Evolutionary conservation across 495 filamentous ascomycete genomes (phyloP).

Genomic region (Talaromyces borbonicus): DNA sequence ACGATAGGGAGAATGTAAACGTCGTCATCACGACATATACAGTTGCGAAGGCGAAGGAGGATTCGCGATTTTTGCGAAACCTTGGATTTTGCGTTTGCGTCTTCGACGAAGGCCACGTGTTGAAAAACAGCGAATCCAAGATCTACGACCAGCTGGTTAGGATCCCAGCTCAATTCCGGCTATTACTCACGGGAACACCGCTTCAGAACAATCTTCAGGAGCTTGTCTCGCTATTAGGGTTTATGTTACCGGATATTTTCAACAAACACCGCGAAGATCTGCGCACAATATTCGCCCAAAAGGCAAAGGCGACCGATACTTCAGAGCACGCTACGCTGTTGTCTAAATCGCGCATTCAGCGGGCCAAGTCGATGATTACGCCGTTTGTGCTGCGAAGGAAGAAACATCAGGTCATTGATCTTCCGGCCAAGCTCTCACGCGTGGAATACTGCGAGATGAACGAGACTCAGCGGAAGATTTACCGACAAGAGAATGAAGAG

Average conservation of each 20-base stretch:
- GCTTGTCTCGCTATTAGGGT: constrained; percentile 75
- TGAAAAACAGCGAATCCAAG: constrained; percentile 77
- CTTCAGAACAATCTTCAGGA: constrained; percentile 95
- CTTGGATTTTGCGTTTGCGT: constrained; percentile 59
- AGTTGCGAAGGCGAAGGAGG: constrained; percentile 51
- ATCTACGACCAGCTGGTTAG: constrained; percentile 71
- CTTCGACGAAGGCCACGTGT: constrained; percentile 85
- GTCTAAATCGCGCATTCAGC: constrained; percentile 71
- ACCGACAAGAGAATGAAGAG: constrained; percentile 48
- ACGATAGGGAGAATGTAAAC: constrained; percentile 56
- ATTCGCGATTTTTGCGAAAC: constrained; percentile 60
- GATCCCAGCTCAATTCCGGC: constrained; percentile 65
- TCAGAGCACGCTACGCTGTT: constrained; percentile 63
- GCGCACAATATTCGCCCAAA: constrained; percentile 76
- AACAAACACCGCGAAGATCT: constrained; percentile 61
- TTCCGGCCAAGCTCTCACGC: constrained; percentile 70
- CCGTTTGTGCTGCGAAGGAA: constrained; percentile 90
- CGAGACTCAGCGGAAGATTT: constrained; percentile 55
- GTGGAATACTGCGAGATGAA: constrained; percentile 76
- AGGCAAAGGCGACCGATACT: constrained; percentile 71
- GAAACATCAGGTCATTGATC: constrained; percentile 87
- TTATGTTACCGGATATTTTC: constrained; percentile 84
- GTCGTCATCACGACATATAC: constrained; percentile 90
- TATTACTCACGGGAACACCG: constrained; percentile 87
- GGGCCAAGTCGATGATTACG: constrained; percentile 85